phyloP scores from a whole-genome alignment of 805 yeast genomes.

The Tetrapisispora nanseiensis region DNA sequence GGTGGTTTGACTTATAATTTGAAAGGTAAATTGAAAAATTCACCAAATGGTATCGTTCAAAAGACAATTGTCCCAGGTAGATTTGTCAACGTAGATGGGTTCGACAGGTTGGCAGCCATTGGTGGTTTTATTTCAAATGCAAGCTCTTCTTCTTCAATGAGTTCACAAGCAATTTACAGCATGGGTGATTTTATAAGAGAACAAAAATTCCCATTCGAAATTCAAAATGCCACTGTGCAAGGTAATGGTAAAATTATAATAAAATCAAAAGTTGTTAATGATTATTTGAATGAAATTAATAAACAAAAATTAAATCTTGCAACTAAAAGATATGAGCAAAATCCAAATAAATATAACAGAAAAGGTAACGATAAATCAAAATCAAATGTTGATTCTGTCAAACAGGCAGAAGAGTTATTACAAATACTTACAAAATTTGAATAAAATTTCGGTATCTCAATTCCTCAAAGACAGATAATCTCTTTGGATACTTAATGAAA shows the following conservation, averaged over 20 bases:
- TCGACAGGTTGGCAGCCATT: conserved; percentile 41
- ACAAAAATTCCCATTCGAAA: conserved; percentile 35
- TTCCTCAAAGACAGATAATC: too few species aligned
- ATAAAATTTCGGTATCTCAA: neutral
- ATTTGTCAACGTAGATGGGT: conserved; percentile 35
- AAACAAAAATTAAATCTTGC: neutral
- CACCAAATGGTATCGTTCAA: conserved; percentile 58
- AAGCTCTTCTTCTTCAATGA: conserved; percentile 26
- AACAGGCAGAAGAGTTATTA: conserved; percentile 4
- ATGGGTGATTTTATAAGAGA: conserved; percentile 37
- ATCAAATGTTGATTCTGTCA: neutral
- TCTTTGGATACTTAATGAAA: too few species aligned
- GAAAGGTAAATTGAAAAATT: conserved; percentile 55
- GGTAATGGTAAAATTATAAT: conserved; percentile 29
- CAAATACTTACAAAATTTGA: conserved; percentile 1
- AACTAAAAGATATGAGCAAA: neutral
- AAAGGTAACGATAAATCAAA: neutral
- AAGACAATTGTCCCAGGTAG: conserved; percentile 61
- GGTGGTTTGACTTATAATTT: conserved; percentile 69
- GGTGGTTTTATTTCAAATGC: conserved; percentile 44
- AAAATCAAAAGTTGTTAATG: conserved; percentile 12
- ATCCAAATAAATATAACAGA: neutral
- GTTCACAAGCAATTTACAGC: conserved; percentile 27
- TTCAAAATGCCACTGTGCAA: conserved; percentile 31
- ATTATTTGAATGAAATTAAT: neutral